Evolutionary conservation across 179 eudicot genomes (phyloP), one percentile per base, ranked within the genome.

Genomic region (Drosera spatulata): DNA sequence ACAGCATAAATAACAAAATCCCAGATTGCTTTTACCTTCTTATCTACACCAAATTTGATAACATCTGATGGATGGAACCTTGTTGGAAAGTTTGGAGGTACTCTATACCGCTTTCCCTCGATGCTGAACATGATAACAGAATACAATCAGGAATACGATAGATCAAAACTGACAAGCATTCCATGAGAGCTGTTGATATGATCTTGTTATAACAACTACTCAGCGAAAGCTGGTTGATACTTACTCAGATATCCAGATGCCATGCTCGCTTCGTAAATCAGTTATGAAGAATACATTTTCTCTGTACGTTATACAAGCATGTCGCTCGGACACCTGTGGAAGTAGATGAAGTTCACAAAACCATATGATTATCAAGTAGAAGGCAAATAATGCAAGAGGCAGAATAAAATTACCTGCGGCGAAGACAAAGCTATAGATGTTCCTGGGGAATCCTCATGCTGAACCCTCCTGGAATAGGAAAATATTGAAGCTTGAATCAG

Each of bases 201-300:
- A 22, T 22, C 33, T 22, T 22, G 33, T 22, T 22, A 22, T 22
- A 22, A 22, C 33, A 22, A 22, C 33, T 22, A 22, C 33, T 22
- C 33, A 22, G 33, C 33, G 33, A 22, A 46, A 10, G 11, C 13
- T 4, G 3, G 0, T 6, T 10, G 13, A 2, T 8, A 79, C 95
- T 79, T 79, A 91, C 98, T 88, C 95, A 0, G 76, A 66, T 48
- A 91, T 75, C 84, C 82, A 88, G 53, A 96, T 91, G 48, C 98
- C 98, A 63, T 83, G 76, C 71, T 88, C 84, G 41, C 95, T 88
- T 40, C 77, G 59, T 62, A 91, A 70, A 80, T 91, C 98, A 13
- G 96, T 85, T 65, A 88, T 40, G 46, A 56, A 82, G 69, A 79
- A 91, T 3, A 75, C 79, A 43, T 91, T 91, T 5, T 82, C 83